These are phyloP conservation scores for Botrytis elliptica DNA, from an alignment of 2,329 filamentous ascomycete genomes.

Conservation along the genomic window DNA sequence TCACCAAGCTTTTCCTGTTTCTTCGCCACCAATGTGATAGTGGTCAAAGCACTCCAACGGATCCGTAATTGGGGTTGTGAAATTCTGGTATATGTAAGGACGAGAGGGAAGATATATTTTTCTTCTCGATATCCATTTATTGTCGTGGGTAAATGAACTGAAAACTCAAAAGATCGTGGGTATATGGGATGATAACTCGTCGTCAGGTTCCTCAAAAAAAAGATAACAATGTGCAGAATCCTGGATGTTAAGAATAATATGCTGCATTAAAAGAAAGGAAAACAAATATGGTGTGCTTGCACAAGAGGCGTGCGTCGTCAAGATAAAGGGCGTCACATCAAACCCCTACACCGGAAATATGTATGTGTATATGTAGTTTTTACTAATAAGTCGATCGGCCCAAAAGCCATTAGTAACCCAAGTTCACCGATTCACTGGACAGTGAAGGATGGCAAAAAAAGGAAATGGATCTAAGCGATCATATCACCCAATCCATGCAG, in stretches of 20 bases:
- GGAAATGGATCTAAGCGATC: not conserved
- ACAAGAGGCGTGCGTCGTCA: constrained; percentile 22
- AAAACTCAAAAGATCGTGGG: not conserved
- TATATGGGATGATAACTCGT: constrained; percentile 7
- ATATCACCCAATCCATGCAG: constrained; percentile 16
- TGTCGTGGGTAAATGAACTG: not conserved
- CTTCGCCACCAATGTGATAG: not conserved
- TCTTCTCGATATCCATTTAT: constrained; percentile 13
- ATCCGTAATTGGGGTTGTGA: not conserved
- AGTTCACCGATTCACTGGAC: constrained; percentile 6
- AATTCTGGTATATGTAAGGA: not conserved
- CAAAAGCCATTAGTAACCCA: constrained; percentile 3
- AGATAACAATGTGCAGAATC: not conserved
- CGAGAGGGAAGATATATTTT: not conserved
- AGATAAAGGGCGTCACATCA: constrained; percentile 22
- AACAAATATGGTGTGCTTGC: constrained; percentile 18
- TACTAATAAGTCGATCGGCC: constrained; percentile 15
- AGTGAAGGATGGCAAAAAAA: not conserved
- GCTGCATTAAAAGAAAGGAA: not conserved
- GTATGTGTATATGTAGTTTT: not conserved
- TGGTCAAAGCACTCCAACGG: not conserved
- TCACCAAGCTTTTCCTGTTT: not conserved
- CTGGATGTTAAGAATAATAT: not conserved
- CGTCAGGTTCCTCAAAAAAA: not conserved
- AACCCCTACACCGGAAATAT: constrained; percentile 12